Base-by-base conservation (phyloP, 805 yeast genomes). In the Saccharomycopsis amapae region DNA sequence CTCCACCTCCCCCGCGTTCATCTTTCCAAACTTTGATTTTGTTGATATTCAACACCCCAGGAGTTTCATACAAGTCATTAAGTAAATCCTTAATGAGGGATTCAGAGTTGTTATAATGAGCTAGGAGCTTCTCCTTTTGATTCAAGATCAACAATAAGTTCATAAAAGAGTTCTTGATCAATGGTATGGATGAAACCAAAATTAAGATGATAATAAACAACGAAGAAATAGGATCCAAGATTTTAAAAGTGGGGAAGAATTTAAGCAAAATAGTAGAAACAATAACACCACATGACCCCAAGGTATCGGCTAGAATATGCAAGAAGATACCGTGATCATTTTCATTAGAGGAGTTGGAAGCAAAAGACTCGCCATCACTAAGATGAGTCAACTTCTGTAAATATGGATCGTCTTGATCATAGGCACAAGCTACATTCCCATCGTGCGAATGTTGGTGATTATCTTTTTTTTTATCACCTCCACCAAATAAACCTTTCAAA, bases 281-380 rank as follows among this genome's bases (percentile, higher is more conserved):
- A n/a, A 93, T 89, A 15, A 94, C 99, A 5, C 97, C 97, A 0
- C 89, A 95, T 0, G 97, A 90, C 0, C 99, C 99, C 34, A 93
- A 67, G 0, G 97, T 89, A 57, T 93, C 99, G 0, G 99, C 99
- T 38, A 93, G 60, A 25, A 93, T 85, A 56, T 93, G 99, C 38
- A 93, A 67, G 57, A 93, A 93, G 4, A 93, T 86, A 12, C 99
- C 99, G 48, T 82, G 81, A 54, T 77, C 74, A n/a, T 60, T 55
- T 39, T 54, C 49, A 13, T 58, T 35, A 22, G 46, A 33, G 15
- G 35, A 18, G 28, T 10, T n/a, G 9, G 33, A 17, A 33, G 18
- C 41, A n/a, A 6, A 20, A 12, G 41, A 31, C 20, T 34, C 39
- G 10, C 24, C 40, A n/a, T 41, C 44, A n/a, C 32, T 40, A 17